Percentiles rank a stretch among this genome's conserved stretches.
These are phyloP conservation scores for Elsinoe australis DNA, from an alignment of 2,329 filamentous ascomycete species.

Conservation along the genomic window DNA sequence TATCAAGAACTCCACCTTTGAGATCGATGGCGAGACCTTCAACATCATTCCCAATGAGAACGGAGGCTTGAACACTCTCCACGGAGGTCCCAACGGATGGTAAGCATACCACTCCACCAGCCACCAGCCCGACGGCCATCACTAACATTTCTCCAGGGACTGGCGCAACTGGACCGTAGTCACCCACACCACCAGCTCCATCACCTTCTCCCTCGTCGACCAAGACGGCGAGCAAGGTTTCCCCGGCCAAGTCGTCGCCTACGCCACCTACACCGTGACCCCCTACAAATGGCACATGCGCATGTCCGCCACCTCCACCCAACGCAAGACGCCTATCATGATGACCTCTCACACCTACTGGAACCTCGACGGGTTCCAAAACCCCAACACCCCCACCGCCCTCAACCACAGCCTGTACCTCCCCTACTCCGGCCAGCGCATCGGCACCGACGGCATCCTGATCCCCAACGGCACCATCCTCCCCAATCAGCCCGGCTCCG, in stretches of 20 bases:
- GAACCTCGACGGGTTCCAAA: constrained; percentile 74
- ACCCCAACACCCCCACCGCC: constrained; percentile 57
- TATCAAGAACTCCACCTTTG: constrained; percentile 56
- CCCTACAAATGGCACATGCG: constrained; percentile 63
- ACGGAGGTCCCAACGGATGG: constrained; percentile 44
- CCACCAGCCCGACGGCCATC: constrained; percentile 48
- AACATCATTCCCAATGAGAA: constrained; percentile 47
- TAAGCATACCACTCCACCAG: constrained; percentile 42
- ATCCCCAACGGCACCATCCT: constrained; percentile 53
- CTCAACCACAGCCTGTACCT: constrained; percentile 67
- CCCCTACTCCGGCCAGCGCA: constrained; percentile 63
- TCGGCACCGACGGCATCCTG: constrained; percentile 53
- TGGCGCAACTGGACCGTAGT: constrained; percentile 65
- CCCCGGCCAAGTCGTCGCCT: constrained; percentile 66
- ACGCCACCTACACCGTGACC: constrained; percentile 64
- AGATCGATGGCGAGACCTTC: constrained; percentile 41
- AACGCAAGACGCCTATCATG: constrained; percentile 76
- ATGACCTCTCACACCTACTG: constrained; percentile 69
- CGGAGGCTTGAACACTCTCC: constrained; percentile 44
- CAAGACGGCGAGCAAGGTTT: constrained; percentile 68
- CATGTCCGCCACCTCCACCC: constrained; percentile 63
- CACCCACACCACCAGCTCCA: constrained; percentile 56
- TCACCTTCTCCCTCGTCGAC: constrained; percentile 70
- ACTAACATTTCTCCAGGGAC: constrained; percentile 51
- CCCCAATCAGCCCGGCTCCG: constrained; percentile 57